phyloP scores from a whole-genome alignment of 1,139 yeast genomes.

The Oligophagozyma castellii region DNA sequence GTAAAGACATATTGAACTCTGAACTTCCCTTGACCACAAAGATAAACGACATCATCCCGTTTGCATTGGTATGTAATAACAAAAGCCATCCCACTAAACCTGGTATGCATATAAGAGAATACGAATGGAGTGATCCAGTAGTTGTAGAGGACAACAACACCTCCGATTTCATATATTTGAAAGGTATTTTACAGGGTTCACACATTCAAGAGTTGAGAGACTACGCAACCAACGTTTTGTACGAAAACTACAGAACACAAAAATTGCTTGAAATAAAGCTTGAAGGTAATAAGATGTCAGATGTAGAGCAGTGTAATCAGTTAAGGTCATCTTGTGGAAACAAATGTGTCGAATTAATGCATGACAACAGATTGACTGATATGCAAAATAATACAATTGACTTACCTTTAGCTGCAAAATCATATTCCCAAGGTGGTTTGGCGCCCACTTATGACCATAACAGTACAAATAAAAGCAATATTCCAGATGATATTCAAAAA shows the following conservation, averaged over 20 bases:
- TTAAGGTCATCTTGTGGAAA: no score
- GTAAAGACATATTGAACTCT: conserved; percentile 3
- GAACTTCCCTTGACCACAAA: conserved; percentile 6
- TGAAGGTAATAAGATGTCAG: no score
- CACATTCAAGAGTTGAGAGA: conserved; percentile 68
- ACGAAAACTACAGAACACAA: conserved; percentile 60
- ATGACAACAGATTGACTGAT: no score
- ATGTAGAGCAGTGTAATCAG: no score
- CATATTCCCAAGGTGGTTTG: conserved; percentile 2
- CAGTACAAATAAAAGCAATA: neutral
- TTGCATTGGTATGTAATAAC: conserved; percentile 35
- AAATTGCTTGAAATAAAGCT: no score
- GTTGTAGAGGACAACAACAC: conserved; percentile 39
- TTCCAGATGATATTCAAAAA: conserved; percentile 2
- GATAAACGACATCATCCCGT: conserved; percentile 32
- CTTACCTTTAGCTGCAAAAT: conserved; percentile 1
- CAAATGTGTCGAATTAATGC: no score
- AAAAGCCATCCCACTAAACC: conserved; percentile 16
- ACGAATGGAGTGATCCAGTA: conserved; percentile 32
- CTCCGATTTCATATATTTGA: conserved; percentile 53
- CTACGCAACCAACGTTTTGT: conserved; percentile 49
- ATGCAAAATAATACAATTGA: conserved; percentile 3
- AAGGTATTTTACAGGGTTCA: conserved; percentile 58
- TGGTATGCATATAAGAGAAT: conserved; percentile 28
- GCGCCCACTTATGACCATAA: neutral